Evolutionary conservation across 2,329 filamentous ascomycete species (phyloP).

Genomic region (Pseudogymnoascus sp.): DNA sequence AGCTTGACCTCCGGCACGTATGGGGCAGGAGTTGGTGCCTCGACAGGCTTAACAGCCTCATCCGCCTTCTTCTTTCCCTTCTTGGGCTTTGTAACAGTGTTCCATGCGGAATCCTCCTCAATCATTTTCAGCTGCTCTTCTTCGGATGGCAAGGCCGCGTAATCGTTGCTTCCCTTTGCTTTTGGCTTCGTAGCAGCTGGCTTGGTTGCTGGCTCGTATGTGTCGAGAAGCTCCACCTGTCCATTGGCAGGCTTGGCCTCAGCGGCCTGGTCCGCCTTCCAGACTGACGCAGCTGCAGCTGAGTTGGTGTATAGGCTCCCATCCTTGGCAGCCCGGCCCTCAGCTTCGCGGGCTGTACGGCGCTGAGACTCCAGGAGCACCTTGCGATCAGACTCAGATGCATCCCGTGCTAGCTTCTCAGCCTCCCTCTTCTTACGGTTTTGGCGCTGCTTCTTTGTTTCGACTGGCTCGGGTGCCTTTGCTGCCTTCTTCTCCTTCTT

Average conservation of each 20-base stretch:
- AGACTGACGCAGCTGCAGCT: conserved; percentile 38
- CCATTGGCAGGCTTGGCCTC: conserved; percentile 25
- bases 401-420: conserved; percentile 65
- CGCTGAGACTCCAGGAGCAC: conserved; percentile 73
- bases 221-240: conserved; percentile 48
- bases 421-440: conserved; percentile 83
- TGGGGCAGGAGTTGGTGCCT: conserved; percentile 1
- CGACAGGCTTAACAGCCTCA: conserved; percentile 11
- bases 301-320: conserved; percentile 50
- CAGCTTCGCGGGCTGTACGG: conserved; percentile 70
- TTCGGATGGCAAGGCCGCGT: conserved; percentile 42
- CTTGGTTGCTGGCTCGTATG: conserved; percentile 39
- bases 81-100: conserved; percentile 46
- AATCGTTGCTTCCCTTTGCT: conserved; percentile 14
- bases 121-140: conserved; percentile 56
- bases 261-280: conserved; percentile 30
- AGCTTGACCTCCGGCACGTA: background rate
- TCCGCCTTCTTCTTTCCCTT: conserved; percentile 32
- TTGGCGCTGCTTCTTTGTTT: conserved; percentile 94
- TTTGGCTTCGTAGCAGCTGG: conserved; percentile 22
- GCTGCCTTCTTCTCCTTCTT: conserved; percentile 52
- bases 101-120: conserved; percentile 46
- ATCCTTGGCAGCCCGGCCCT: conserved; percentile 77
- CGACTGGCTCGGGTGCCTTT: conserved; percentile 57
- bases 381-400: conserved; percentile 73